Evolutionary conservation across 2,329 filamentous ascomycete genomes (phyloP), one percentile per base, ranked within the genome.

Genomic region (Phialophora macrospora): DNA sequence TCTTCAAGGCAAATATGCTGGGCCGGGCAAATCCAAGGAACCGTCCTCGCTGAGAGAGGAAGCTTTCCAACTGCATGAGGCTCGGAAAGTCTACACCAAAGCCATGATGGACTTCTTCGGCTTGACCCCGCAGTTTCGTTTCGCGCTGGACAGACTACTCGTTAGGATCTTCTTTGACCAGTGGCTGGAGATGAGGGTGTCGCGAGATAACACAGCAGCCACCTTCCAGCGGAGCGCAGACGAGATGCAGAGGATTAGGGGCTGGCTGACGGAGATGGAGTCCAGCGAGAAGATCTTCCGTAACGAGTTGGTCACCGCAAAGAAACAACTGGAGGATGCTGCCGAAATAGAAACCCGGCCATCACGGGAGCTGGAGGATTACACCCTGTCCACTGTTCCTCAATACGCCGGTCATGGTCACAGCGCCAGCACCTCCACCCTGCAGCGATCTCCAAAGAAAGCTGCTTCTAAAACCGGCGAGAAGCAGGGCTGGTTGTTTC

Each of bases 211-310:
- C 2, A 85, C 87, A 20, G 81, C 82, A 20, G 84, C 79, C 6
- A 80, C 83, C 32, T 89, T 93, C 58, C 82, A 84, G 3, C 87
- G 87, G 70, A 92, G 87, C 83, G 86, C 84, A 14, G 80, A 84
- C 30, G 95, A 98, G 76, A 93, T 99, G 85, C 93, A 97, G 70
- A 88, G 95, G 22, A 89, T 99, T 62, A 88, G 90, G 66, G 93
- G 93, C 34, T 99, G 95, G 95, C 90, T 91, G 64, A 91, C 90
- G 74, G 93, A 97, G 76, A 94, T 99, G 91, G 94, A 97, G 78
- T 84, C 88, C 57, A 89, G 90, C n/a, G 95, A 98, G 77, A 85
- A 87, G 49, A 83, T 89, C 3, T 97, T 98, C 77, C 90, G 88
- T 75, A 83, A 89, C 34, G 94, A 98, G 79, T 82, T 98, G 30